These are phyloP conservation scores for Prunus salicina DNA, from an alignment of 306 rosid species.

Conservation along the genomic window DNA sequence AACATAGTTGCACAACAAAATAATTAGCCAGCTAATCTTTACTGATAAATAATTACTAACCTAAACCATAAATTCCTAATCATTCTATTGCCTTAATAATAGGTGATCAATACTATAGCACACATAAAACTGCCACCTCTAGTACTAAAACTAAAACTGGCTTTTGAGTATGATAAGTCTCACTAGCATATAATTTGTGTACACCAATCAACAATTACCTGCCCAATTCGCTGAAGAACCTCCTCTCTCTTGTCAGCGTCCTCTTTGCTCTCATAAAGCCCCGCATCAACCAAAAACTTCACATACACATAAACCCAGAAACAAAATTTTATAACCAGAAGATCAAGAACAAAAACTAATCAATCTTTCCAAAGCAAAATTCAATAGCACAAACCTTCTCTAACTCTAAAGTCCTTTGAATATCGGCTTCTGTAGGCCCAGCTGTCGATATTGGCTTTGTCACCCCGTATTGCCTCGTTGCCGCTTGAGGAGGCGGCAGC, in stretches of 20 bases:
- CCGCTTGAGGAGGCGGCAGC: conserved; percentile 22
- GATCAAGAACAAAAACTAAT: not conserved
- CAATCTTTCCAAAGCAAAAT: not conserved
- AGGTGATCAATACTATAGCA: too few species aligned
- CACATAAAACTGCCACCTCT: too few species aligned
- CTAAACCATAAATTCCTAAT: not conserved
- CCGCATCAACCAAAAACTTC: conserved; percentile 52
- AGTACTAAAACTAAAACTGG: not conserved
- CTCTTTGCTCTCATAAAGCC: conserved; percentile 58
- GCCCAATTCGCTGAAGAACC: conserved; percentile 51
- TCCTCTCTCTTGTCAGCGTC: conserved; percentile 63
- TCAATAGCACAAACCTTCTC: conserved; percentile 53
- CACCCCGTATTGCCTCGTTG: conserved; percentile 50
- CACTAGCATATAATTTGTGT: not conserved
- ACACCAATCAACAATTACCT: conserved; percentile 27
- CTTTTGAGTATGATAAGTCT: not conserved
- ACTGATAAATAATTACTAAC: not conserved
- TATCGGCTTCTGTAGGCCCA: conserved; percentile 52
- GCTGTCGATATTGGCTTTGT: conserved; percentile 66
- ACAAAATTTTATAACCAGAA: conserved; percentile 4
- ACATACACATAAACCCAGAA: conserved; percentile 3
- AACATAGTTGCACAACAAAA: not conserved
- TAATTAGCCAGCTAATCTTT: not conserved
- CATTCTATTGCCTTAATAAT: not conserved
- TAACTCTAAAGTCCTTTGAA: conserved; percentile 42